A percentile compares a stretch with the other conserved stretches of the same genome.
These are phyloP conservation scores for Grigorovia jiainica DNA, from an alignment of 805 yeast genomes.

Conservation along the genomic window DNA sequence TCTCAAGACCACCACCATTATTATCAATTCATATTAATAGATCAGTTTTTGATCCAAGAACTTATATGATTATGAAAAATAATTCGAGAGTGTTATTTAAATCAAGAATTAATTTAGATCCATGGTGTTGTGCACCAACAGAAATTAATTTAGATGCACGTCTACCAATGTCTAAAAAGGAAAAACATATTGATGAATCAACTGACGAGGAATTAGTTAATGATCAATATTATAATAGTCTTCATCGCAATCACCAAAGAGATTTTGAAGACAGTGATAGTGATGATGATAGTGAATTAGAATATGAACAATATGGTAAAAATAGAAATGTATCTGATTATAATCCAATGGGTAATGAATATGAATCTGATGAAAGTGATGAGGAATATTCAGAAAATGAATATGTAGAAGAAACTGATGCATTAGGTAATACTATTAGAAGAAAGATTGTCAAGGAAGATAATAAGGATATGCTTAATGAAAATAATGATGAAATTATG, in stretches of 20 bases:
- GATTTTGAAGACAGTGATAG: slow-evolving; percentile 29
- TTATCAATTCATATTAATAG: slow-evolving; percentile 83
- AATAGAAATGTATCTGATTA: slow-evolving; percentile 17
- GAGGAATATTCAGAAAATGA: slow-evolving; percentile 14
- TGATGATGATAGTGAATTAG: slow-evolving; percentile 10
- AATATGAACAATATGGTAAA: slow-evolving; percentile 1
- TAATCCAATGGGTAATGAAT: slow-evolving; percentile 23
- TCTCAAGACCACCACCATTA: slow-evolving; percentile 75
- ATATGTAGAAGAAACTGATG: slow-evolving; percentile 22
- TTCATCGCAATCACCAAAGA: slow-evolving; percentile 25
- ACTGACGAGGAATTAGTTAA: slow-evolving; percentile 27
- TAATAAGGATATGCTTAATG: slow-evolving; percentile 3
- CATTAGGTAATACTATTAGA: slow-evolving; percentile 26
- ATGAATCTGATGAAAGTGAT: slow-evolving; percentile 7
- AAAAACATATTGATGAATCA: slow-evolving; percentile 29
- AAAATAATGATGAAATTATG: slow-evolving; percentile 4
- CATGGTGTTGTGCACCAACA: slow-evolving; percentile 58
- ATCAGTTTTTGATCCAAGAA: slow-evolving; percentile 82
- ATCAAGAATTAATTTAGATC: slow-evolving; percentile 51
- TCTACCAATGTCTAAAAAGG: slow-evolving; percentile 54
- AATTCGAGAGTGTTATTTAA: slow-evolving; percentile 78
- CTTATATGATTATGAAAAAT: slow-evolving; percentile 77
- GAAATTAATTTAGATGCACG: slow-evolving; percentile 77
- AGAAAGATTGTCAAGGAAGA: slow-evolving; percentile 9
- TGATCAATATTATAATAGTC: slow-evolving; percentile 22